Base-by-base conservation (phyloP, 345 rosid genomes). In the Dipteronia sinensis region DNA sequence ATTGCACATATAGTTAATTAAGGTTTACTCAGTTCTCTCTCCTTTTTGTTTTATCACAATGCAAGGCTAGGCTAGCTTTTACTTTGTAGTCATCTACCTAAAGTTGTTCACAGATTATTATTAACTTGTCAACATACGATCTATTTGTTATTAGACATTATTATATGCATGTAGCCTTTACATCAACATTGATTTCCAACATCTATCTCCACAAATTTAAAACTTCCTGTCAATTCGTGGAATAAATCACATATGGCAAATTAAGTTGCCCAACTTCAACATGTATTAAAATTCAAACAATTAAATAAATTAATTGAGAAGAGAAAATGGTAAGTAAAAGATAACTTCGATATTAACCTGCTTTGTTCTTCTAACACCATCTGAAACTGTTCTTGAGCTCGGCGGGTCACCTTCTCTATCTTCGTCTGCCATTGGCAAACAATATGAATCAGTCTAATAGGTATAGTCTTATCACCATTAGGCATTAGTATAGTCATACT, bases 341-440 rank as follows among this genome's bases (percentile, higher is more conserved):
- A 76, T 23, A 71, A 76, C 53, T n/a, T 79, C 31, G 44, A 31
- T 46, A 73, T 68, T 76, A 69, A 94, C 99, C 97, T 92, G 98
- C 98, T 91, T 83, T 94, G 91, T 75, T 92, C 98, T 86, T 96
- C 98, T 77, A 96, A 77, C 29, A 92, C 99, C 85, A 85, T 90
- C 81, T 96, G 99, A 84, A 96, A 89, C 78, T 94, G 97, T 87
- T 96, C 98, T 83, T 96, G 99, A 7, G 99, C 99, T 79, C 90
- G 82, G 65, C 98, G 97, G 84, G 99, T 94, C 82, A 94, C 99
- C 87, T 89, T 91, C 90, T 92, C 99, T 67, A 96, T 83, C 86
- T 89, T 96, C 84, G 80, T 92, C 99, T 96, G 88, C 73, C 80
- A 69, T 77, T 71, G 51, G 64, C 76, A 49, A 69, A 63, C 65